Percentiles rank a stretch among this genome's conserved stretches.
Conservation (phyloP, 2,329 filamentous ascomycete species). For the Calonectria henricotiae region DNA sequence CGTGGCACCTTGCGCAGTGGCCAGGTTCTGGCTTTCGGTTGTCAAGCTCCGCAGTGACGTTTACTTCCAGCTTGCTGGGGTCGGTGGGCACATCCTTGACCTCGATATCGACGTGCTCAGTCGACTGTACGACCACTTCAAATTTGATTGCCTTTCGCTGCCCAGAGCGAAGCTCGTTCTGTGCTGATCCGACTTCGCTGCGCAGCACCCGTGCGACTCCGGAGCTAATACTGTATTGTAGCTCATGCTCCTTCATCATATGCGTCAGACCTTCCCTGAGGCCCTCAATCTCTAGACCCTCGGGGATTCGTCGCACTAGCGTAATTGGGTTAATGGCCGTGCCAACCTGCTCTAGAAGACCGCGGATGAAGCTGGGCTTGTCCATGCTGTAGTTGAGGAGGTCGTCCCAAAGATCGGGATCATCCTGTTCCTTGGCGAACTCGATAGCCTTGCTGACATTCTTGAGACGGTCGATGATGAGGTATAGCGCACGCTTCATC, state of each 20-base stretch:
- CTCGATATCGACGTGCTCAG: conserved; percentile 63
- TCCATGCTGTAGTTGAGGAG: conserved; percentile 97
- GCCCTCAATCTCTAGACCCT: conserved; percentile 93
- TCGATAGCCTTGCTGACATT: conserved; percentile 94
- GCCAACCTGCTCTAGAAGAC: conserved; percentile 92
- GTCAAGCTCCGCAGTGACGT: conserved; percentile 49
- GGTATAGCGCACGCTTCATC: conserved; percentile 89
- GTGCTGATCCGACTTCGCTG: conserved; percentile 89
- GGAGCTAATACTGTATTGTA: conserved; percentile 92
- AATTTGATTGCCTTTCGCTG: conserved; percentile 93
- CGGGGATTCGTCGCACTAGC: conserved; percentile 90
- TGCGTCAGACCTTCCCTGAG: conserved; percentile 89
- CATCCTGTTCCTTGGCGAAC: conserved; percentile 94
- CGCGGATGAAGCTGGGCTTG: conserved; percentile 94
- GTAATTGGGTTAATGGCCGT: conserved; percentile 94
- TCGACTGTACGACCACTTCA: conserved; percentile 73
- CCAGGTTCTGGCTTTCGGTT: conserved; percentile 64
- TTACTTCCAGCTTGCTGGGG: conserved; percentile 46
- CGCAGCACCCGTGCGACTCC: conserved; percentile 90
- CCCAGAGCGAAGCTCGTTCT: conserved; percentile 84
- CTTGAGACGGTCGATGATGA: conserved; percentile 94
- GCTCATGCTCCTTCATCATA: conserved; percentile 96
- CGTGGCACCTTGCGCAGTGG: conserved; percentile 73
- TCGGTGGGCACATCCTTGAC: conserved; percentile 60
- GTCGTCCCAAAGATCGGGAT: conserved; percentile 95